phyloP scores from a whole-genome alignment of 2,329 filamentous ascomycete genomes.

The Diplocarpon rosae region DNA sequence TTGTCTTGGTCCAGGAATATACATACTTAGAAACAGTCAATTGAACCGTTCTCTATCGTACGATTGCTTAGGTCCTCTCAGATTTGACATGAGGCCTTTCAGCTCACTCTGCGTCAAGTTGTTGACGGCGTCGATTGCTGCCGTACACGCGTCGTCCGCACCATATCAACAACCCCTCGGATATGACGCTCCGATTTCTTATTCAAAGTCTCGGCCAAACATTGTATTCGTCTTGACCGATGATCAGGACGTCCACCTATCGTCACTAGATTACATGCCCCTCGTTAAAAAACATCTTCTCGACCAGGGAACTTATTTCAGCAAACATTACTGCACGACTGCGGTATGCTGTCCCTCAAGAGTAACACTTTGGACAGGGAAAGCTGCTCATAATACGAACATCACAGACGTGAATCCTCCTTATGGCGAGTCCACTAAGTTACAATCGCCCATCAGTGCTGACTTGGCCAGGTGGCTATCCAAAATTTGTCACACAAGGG shows the following conservation, averaged over 20 bases:
- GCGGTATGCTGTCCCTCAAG: conserved; percentile 50
- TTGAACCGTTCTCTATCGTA: no score
- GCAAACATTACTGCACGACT: conserved; percentile 47
- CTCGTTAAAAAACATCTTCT: conserved; percentile 40
- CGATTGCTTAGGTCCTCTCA: no score
- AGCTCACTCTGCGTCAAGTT: no score
- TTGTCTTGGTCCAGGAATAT: no score
- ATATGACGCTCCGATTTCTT: not conserved
- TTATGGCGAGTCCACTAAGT: conserved; percentile 31
- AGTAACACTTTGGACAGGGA: conserved; percentile 48
- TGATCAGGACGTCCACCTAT: conserved; percentile 49
- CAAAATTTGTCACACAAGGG: conserved; percentile 52
- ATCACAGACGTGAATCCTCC: conserved; percentile 37
- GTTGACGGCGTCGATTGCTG: no score
- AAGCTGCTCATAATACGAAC: conserved; percentile 51
- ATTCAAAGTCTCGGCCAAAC: conserved; percentile 31
- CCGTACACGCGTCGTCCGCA: no score
- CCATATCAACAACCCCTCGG: conserved; percentile 1
- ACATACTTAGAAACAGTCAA: no score
- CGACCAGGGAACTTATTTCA: conserved; percentile 41
- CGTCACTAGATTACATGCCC: conserved; percentile 46
- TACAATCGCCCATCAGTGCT: not conserved
- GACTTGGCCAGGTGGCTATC: conserved; percentile 39
- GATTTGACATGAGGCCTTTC: no score
- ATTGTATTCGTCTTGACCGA: conserved; percentile 53